Conservation (phyloP, 2,329 filamentous ascomycete species). For the Neophaeococcomyces aloes region DNA sequence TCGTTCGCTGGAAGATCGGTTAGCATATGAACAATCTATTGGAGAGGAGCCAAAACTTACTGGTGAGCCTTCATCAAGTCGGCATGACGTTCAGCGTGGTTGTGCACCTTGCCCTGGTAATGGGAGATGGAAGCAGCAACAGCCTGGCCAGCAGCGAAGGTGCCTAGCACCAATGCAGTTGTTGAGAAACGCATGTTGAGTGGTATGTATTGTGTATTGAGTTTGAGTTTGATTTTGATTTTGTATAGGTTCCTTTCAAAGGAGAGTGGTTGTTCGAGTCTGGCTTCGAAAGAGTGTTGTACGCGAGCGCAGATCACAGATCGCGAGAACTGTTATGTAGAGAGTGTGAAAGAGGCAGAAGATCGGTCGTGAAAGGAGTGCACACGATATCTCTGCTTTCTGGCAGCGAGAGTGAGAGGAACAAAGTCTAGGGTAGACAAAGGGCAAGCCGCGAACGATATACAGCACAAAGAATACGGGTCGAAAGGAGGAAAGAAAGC, state of each 20-base stretch:
- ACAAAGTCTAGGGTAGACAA: conserved; percentile 3
- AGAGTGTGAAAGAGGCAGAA: conserved; percentile 4
- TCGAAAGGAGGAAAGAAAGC: conserved; percentile 7
- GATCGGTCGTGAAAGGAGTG: conserved; percentile 44
- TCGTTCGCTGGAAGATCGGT: not conserved
- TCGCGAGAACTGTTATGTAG: conserved; percentile 6
- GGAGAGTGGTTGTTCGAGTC: not conserved
- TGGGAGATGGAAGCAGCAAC: conserved; percentile 15
- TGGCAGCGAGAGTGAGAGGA: conserved; percentile 41
- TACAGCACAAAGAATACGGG: conserved; percentile 4
- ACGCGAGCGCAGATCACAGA: conserved; percentile 6
- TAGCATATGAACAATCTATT: not conserved
- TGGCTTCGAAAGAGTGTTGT: conserved; percentile 1
- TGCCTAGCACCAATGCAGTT: conserved; percentile 21
- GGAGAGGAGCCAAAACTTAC: conserved; percentile 8
- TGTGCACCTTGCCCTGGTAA: conserved; percentile 6
- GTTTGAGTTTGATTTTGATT: conserved; percentile 8
- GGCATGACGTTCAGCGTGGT: conserved; percentile 6
- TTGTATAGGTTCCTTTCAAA: conserved; percentile 7
- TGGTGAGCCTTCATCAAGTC: conserved; percentile 3
- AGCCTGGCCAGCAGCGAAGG: conserved; percentile 19
- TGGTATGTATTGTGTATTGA: no score
- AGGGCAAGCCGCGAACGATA: conserved; percentile 6
- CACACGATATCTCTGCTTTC: conserved; percentile 48
- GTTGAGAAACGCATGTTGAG: conserved; percentile 20